Evolutionary conservation across 2,329 filamentous ascomycete genomes (phyloP), one percentile per base, ranked within the genome.

Genomic region (Erysiphe neolycopersici): DNA sequence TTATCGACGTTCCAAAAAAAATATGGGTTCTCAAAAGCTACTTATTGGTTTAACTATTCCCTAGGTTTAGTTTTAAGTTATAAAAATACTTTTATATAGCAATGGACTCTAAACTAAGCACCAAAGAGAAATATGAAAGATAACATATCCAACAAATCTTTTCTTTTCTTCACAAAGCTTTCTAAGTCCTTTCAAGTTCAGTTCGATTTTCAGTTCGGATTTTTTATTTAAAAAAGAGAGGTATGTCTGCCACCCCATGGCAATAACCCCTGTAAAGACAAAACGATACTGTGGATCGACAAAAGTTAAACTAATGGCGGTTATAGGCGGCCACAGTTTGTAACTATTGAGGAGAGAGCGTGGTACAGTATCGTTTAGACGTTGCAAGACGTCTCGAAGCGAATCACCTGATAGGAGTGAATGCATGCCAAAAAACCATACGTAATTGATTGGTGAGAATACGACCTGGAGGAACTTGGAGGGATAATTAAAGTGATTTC

Each of bases 201-300:
- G 33, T n/a, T n/a, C 6, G 14, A 36, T 36, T 17, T 36, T 36
- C 9, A 22, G 63, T 57, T 83, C 81, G 1, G 80, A 81, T 48
- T 64, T 64, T 53, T 77, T 68, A 53, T 92, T 92, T 54, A 92
- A 59, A 59, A 74, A 79, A 51, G 76, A 81, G 52, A 94, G 56
- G 64, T 93, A 94, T 0, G 82, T 84, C 67, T 93, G 85, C 85
- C 85, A 94, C 0, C 79, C 80, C 43, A 93, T 77, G 1, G 82
- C 81, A 49, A 92, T 69, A 6, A 78, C 62, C 1, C 80, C 82
- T 0, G 78, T 73, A 51, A 93, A 89, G 14, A 92, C 68, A 52
- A 74, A 80, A 42, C 85, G 66, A 59, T 82, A 87, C 54, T 87
- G 74, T 41, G 83, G 64, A 22, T 76, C 72, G 4, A 94, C 64